Evolutionary conservation across 371 early-diverging fungal genomes (phyloP).

Genomic region (Mortierella sp.): DNA sequence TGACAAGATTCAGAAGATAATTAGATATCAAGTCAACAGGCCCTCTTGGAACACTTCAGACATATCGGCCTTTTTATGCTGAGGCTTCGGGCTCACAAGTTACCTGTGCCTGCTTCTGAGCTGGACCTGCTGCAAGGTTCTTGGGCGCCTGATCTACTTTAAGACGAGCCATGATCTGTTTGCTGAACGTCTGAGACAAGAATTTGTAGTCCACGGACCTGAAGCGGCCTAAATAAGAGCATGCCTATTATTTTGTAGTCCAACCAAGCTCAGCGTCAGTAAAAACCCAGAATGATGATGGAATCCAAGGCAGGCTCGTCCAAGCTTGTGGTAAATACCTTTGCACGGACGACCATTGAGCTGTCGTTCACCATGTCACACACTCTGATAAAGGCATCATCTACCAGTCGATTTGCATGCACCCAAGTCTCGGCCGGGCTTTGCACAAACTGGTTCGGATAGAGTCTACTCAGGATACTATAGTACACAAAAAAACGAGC

Average conservation of each 20-base stretch:
- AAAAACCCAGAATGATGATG: neutral
- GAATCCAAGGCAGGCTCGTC: neutral
- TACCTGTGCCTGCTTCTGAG: conserved; percentile 51
- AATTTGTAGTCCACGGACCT: conserved; percentile 65
- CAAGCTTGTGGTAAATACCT: conserved; percentile 17
- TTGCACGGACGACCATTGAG: conserved; percentile 71
- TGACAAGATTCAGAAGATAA: neutral
- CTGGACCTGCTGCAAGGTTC: conserved; percentile 48
- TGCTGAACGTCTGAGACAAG: conserved; percentile 79
- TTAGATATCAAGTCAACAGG: neutral
- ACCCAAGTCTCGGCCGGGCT: conserved; percentile 53
- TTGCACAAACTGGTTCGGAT: conserved; percentile 60
- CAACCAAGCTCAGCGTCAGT: neutral
- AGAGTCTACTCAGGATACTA: conserved; percentile 60
- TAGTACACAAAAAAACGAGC: neutral
- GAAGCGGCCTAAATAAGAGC: conserved; percentile 72
- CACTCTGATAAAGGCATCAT: conserved; percentile 79
- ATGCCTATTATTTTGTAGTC: conserved; percentile 55
- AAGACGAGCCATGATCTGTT: conserved; percentile 77
- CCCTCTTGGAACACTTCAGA: neutral
- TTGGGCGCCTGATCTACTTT: conserved; percentile 38
- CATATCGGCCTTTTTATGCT: neutral
- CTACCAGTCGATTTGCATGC: conserved; percentile 71
- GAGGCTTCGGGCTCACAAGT: neutral
- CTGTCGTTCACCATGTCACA: conserved; percentile 85